Conservation (phyloP, 352 stramenopile species). For the Saprolegnia parasitica region DNA sequence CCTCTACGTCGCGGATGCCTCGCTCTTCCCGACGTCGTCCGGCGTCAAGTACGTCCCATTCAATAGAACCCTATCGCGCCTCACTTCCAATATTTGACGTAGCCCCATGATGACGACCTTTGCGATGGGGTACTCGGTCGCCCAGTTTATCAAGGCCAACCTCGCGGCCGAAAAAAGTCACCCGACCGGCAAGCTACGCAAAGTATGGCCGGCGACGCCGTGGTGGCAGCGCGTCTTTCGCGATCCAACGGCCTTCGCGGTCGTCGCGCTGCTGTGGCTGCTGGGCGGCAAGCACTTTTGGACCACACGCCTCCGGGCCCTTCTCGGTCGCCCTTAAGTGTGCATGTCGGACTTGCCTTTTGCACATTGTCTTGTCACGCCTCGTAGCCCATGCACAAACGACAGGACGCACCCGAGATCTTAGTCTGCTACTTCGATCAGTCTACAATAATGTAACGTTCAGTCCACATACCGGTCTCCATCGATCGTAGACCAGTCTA, state of each 20-base stretch:
- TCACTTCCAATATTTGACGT: no score
- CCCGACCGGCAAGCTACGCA: not conserved
- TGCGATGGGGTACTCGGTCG: conserved; percentile 27
- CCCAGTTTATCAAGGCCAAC: conserved; percentile 26
- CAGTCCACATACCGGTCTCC: no score
- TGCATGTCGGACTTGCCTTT: no score
- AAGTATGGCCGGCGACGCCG: not conserved
- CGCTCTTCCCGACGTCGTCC: conserved; percentile 35
- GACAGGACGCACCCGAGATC: no score
- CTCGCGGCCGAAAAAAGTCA: not conserved
- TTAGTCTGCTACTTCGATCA: no score
- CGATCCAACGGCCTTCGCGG: not conserved
- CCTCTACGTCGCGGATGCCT: conserved; percentile 36
- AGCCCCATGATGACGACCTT: conserved; percentile 29
- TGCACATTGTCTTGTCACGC: no score
- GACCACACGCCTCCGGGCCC: no score
- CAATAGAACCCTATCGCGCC: not conserved
- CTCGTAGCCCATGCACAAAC: no score
- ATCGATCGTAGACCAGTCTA: no score
- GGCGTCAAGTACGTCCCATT: conserved; percentile 30
- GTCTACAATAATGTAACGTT: no score
- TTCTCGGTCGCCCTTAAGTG: no score
- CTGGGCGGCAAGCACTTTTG: not conserved
- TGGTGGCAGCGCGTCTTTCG: not conserved
- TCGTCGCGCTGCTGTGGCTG: not conserved